Evolutionary conservation across 2,329 filamentous ascomycete genomes (phyloP).

Genomic region (Emmonsiellopsis sp.): DNA sequence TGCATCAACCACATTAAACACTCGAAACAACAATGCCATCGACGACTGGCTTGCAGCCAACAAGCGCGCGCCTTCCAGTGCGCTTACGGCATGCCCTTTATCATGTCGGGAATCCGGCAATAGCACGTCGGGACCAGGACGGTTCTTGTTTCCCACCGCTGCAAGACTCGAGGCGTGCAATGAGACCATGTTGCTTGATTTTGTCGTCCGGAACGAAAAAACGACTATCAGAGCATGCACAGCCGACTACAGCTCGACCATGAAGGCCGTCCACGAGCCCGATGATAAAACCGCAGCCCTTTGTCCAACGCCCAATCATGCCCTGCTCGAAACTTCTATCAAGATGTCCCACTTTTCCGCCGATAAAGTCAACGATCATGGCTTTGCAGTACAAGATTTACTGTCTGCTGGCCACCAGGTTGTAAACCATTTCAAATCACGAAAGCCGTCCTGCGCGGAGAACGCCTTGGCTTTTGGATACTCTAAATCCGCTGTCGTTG

Average conservation of each 20-base stretch:
- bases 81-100: not conserved
- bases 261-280: not conserved
- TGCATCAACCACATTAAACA: too few relatives aligned
- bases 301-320: not conserved
- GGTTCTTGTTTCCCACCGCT: not conserved
- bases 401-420: not conserved
- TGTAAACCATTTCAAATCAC: not conserved
- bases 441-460: not conserved
- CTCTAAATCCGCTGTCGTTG: not conserved
- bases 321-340: not conserved
- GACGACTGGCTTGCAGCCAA: not conserved
- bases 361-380: not conserved
- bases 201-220: not conserved
- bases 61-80: not conserved
- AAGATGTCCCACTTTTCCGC: not conserved
- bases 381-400: not conserved
- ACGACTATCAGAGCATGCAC: not conserved
- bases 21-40: too few relatives aligned
- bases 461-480: not conserved
- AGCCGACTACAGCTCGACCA: not conserved
- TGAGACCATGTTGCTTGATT: not conserved
- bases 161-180: not conserved
- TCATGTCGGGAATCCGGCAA: not conserved
- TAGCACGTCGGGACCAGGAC: not conserved
- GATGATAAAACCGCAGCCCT: not conserved